These are phyloP conservation scores for Tricholoma bakamatsutake DNA, from an alignment of 768 basidiomycete genomes.

Conservation along the genomic window DNA sequence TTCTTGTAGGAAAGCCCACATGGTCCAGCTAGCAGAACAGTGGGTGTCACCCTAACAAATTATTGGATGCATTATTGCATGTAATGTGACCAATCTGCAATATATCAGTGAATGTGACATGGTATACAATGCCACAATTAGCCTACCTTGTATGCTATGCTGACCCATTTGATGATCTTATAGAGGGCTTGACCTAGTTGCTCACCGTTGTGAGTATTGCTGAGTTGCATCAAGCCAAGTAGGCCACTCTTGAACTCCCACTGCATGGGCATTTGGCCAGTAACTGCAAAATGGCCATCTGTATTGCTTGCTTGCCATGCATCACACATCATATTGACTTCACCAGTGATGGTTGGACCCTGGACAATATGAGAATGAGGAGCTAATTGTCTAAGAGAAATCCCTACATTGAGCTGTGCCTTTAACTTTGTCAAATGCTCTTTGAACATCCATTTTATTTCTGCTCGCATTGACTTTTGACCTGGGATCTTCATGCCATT, in stretches of 20 bases:
- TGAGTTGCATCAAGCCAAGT: constrained; percentile 28
- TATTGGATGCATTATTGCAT: constrained; percentile 30
- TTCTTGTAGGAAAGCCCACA: no score
- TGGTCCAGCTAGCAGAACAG: no score
- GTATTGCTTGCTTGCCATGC: no score
- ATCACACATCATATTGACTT: no score
- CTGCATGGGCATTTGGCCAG: no score
- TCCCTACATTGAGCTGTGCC: background rate
- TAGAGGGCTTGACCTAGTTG: constrained; percentile 4
- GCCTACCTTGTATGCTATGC: constrained; percentile 25
- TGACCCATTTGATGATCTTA: constrained; percentile 23
- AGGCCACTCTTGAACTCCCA: constrained; percentile 5
- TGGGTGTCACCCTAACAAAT: no score
- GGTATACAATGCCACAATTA: constrained; percentile 1
- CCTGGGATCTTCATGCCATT: constrained; percentile 29
- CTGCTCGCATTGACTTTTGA: constrained; percentile 17
- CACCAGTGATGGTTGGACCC: no score
- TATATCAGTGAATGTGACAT: background rate
- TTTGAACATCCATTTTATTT: constrained; percentile 26
- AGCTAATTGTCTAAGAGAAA: no score
- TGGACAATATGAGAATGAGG: no score
- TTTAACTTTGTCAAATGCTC: constrained; percentile 4
- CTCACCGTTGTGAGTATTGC: constrained; percentile 28
- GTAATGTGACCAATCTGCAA: constrained; percentile 28
- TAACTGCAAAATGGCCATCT: no score